Evolutionary conservation across 352 stramenopile genomes (phyloP).

Genomic region (Globisporangium ultimum): DNA sequence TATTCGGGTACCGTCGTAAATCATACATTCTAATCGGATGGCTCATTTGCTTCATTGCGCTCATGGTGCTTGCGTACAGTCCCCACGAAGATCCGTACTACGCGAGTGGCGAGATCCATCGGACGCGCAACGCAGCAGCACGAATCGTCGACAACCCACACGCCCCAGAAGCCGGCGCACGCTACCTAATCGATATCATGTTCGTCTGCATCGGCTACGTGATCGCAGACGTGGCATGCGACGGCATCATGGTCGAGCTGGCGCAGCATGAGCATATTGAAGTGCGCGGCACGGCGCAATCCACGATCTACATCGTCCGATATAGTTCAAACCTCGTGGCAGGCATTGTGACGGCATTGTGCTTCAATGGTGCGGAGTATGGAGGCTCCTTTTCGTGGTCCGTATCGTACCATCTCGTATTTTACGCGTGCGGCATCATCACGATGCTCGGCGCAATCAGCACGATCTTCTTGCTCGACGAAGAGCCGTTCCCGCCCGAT

Average conservation of each 20-base stretch:
- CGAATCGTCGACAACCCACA: constrained; percentile 46
- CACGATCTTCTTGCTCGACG: constrained; percentile 44
- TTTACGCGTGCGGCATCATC: constrained; percentile 47
- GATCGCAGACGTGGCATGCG: constrained; percentile 61
- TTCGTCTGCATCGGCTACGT: constrained; percentile 61
- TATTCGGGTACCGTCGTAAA: constrained; percentile 61
- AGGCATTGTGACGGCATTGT: constrained; percentile 43
- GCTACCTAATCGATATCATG: constrained; percentile 61
- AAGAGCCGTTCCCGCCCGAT: constrained; percentile 29
- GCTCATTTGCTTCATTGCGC: constrained; percentile 42
- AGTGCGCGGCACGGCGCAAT: constrained; percentile 50
- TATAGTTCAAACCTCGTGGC: constrained; percentile 46
- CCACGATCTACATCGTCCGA: constrained; percentile 66
- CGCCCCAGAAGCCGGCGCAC: constrained; percentile 34
- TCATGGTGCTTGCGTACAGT: constrained; percentile 53
- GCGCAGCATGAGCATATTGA: constrained; percentile 68
- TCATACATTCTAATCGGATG: constrained; percentile 75
- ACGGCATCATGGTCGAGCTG: constrained; percentile 69
- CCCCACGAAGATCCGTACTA: constrained; percentile 52
- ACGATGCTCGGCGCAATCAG: constrained; percentile 28
- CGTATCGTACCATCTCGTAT: constrained; percentile 46
- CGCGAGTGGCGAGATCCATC: constrained; percentile 48
- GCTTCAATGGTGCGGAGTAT: constrained; percentile 61
- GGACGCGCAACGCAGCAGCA: constrained; percentile 33
- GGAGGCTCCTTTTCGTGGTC: constrained; percentile 59